These are phyloP conservation scores for Vishniacozyma victoriae DNA, from an alignment of 768 basidiomycete species.

Conservation along the genomic window DNA sequence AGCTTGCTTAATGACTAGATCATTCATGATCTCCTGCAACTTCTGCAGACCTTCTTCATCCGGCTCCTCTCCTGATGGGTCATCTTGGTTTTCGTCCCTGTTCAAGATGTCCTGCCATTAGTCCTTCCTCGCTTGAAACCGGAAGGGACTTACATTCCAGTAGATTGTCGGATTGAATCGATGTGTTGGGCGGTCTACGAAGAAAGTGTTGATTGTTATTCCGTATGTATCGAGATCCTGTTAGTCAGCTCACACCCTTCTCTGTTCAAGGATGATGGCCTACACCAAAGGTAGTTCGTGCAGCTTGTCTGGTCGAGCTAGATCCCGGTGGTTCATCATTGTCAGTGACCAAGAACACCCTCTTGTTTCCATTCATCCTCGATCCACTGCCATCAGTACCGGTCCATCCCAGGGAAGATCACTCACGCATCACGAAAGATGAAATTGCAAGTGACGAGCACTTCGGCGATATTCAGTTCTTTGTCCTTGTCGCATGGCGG, in stretches of 20 bases:
- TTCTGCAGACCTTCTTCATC: conserved; percentile 35
- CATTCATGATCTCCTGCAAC: conserved; percentile 37
- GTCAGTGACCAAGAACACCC: conserved; percentile 88
- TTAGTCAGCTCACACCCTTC: not conserved
- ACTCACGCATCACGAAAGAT: conserved; percentile 78
- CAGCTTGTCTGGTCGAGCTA: conserved; percentile 22
- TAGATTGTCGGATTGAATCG: conserved; percentile 32
- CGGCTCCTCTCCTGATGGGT: conserved; percentile 63
- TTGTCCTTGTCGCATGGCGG: conserved; percentile 56
- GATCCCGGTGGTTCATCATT: conserved; percentile 62
- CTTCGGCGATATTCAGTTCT: conserved; percentile 74
- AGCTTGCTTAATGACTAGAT: conserved; percentile 33
- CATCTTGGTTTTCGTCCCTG: conserved; percentile 44
- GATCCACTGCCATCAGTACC: conserved; percentile 50
- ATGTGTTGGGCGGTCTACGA: conserved; percentile 31
- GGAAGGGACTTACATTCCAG: conserved; percentile 28
- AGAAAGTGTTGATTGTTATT: conserved; percentile 38
- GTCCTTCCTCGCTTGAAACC: not conserved
- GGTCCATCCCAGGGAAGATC: not conserved
- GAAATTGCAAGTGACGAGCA: conserved; percentile 85
- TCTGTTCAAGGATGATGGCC: conserved; percentile 1
- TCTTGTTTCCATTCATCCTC: conserved; percentile 72
- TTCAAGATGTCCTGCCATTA: conserved; percentile 34
- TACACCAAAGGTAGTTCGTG: conserved; percentile 37
- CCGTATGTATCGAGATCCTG: conserved; percentile 34